Conservation (phyloP, 164 flowering plant species). For the Taxillus chinensis region DNA sequence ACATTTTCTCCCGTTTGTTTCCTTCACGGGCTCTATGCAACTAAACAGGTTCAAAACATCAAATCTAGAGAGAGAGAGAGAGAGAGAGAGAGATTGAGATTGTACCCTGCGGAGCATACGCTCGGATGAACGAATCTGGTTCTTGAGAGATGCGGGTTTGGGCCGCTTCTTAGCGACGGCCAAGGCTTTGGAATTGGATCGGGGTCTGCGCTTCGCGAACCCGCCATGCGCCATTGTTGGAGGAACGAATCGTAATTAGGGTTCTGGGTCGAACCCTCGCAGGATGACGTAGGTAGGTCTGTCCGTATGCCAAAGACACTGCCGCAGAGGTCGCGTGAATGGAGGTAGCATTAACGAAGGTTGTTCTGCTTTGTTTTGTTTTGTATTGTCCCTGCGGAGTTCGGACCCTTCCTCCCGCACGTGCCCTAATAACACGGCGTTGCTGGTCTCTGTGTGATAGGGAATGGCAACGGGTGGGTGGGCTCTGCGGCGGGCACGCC, state of each 20-base stretch:
- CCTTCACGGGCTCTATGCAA: too few species aligned
- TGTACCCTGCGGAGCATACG: conserved; percentile 81
- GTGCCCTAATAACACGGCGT: too few species aligned
- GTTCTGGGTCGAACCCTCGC: not conserved
- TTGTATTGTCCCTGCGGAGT: too few species aligned
- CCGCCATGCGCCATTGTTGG: conserved; percentile 73
- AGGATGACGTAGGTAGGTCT: not conserved
- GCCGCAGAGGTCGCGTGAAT: not conserved
- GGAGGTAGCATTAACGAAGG: not conserved
- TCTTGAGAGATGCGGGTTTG: conserved; percentile 69
- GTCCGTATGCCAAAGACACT: not conserved
- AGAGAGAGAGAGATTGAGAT: not conserved
- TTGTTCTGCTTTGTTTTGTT: too few species aligned
- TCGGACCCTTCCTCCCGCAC: too few species aligned
- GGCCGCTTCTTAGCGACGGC: conserved; percentile 40
- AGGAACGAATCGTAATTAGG: not conserved
- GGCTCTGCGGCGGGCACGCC: too few species aligned
- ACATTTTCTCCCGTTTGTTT: too few species aligned
- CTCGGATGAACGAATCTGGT: conserved; percentile 85
- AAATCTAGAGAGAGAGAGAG: not conserved
- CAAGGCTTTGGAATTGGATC: conserved; percentile 37
- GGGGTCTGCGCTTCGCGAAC: conserved; percentile 16
- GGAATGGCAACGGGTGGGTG: too few species aligned
- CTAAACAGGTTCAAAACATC: too few species aligned
- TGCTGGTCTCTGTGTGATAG: too few species aligned